These are phyloP conservation scores for Cantharellus anzutake DNA, from an alignment of 768 basidiomycete species.

Conservation along the genomic window DNA sequence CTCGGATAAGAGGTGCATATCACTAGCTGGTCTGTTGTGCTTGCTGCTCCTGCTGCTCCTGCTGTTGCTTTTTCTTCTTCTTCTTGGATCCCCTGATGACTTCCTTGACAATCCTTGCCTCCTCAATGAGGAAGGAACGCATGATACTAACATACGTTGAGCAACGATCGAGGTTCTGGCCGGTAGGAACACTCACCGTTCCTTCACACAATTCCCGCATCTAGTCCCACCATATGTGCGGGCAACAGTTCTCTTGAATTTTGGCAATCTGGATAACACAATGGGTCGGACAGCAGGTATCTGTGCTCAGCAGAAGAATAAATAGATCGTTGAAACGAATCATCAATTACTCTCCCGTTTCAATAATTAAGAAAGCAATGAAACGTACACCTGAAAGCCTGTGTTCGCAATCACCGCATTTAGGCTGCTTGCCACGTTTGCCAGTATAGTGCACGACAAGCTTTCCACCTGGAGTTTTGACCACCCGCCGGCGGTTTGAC, in stretches of 20 bases:
- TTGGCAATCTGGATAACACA: constrained; percentile 87
- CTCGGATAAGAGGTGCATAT: too few relatives aligned
- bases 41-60: too few relatives aligned
- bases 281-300: constrained; percentile 91
- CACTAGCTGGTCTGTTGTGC: too few relatives aligned
- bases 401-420: constrained; percentile 96
- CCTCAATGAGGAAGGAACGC: constrained; percentile 96
- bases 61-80: constrained; percentile 2
- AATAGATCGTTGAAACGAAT: not conserved
- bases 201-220: constrained; percentile 90
- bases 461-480: constrained; percentile 97
- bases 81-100: constrained; percentile 86
- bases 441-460: constrained; percentile 96
- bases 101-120: constrained; percentile 99
- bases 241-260: constrained; percentile 91
- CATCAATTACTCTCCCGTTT: not conserved
- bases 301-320: constrained; percentile 23
- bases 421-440: constrained; percentile 79
- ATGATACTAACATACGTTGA: constrained; percentile 50
- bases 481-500: constrained; percentile 83
- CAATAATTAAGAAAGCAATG: not conserved
- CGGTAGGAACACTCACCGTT: constrained; percentile 34
- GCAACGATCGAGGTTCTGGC: not conserved
- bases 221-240: constrained; percentile 95
- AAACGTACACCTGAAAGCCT: constrained; percentile 69